phyloP scores from a whole-genome alignment of 306 rosid genomes.

The Begonia loranthoides region DNA sequence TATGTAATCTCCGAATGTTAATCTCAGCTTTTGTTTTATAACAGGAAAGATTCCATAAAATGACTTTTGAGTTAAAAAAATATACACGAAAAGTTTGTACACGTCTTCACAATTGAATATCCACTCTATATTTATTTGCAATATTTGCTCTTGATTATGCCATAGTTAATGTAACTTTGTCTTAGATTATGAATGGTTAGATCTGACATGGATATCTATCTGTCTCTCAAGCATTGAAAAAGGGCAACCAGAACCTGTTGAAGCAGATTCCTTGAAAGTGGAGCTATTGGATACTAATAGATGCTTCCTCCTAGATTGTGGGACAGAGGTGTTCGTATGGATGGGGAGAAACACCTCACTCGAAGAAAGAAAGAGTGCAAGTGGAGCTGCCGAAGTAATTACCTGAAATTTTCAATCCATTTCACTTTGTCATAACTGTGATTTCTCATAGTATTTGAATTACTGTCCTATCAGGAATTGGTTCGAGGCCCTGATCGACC shows the following conservation, averaged over 20 bases:
- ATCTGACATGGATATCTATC: conserved; percentile 11
- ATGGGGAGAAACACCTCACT: conserved; percentile 84
- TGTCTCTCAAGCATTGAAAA: conserved; percentile 55
- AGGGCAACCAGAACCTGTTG: conserved; percentile 52
- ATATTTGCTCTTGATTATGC: no score
- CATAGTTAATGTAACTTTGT: no score
- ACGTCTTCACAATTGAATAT: no score
- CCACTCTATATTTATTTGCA: no score
- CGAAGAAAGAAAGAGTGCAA: conserved; percentile 75
- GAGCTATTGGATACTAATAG: conserved; percentile 65
- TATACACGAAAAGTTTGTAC: no score
- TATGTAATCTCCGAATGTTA: conserved; percentile 13
- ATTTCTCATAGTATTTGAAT: conserved; percentile 17
- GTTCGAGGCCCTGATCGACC: conserved; percentile 35
- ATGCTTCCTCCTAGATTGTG: conserved; percentile 83
- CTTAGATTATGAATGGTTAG: conserved; percentile 11
- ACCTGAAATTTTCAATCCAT: conserved; percentile 10
- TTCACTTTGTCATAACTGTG: conserved; percentile 9
- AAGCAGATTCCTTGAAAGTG: conserved; percentile 54
- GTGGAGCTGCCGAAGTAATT: conserved; percentile 71
- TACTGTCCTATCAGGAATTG: conserved; percentile 45
- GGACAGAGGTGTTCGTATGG: conserved; percentile 82
- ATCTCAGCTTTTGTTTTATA: conserved; percentile 1
- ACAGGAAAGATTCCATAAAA: not conserved
- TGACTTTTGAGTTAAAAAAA: no score